A percentile compares a stretch with the other conserved stretches of the same genome.
These are phyloP conservation scores for Acanthamoeba triangularis DNA, from an alignment of 208 protist genomes.

Conservation along the genomic window DNA sequence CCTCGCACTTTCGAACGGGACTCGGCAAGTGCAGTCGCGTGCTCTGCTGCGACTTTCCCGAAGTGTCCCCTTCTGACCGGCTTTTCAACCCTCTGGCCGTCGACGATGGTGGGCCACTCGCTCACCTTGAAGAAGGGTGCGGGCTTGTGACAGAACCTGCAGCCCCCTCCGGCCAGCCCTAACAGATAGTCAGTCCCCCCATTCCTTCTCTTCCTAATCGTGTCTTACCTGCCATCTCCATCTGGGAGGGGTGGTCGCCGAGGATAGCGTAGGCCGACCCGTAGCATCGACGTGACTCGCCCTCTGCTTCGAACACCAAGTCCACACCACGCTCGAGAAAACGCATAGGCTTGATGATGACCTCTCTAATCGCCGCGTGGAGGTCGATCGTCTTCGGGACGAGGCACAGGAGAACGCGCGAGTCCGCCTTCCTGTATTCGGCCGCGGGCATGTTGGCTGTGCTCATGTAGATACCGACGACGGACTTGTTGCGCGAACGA, in stretches of 20 bases:
- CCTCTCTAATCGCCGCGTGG: neutral
- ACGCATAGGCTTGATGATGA: neutral
- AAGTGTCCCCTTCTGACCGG: neutral
- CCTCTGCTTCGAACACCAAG: neutral
- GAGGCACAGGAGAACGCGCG: neutral
- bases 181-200: too few relatives aligned
- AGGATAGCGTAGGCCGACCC: neutral
- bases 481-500: neutral
- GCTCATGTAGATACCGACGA: neutral
- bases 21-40: neutral
- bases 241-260: neutral
- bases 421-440: neutral
- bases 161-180: neutral
- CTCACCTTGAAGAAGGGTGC: neutral
- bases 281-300: neutral
- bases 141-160: conserved; percentile 6
- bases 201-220: too few relatives aligned
- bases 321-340: neutral
- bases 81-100: neutral
- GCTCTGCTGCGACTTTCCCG: neutral
- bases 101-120: neutral
- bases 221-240: neutral
- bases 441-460: neutral
- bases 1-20: neutral
- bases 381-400: neutral